phyloP scores from a whole-genome alignment of 441 rosid species.

The Syzygium syzygioides region DNA sequence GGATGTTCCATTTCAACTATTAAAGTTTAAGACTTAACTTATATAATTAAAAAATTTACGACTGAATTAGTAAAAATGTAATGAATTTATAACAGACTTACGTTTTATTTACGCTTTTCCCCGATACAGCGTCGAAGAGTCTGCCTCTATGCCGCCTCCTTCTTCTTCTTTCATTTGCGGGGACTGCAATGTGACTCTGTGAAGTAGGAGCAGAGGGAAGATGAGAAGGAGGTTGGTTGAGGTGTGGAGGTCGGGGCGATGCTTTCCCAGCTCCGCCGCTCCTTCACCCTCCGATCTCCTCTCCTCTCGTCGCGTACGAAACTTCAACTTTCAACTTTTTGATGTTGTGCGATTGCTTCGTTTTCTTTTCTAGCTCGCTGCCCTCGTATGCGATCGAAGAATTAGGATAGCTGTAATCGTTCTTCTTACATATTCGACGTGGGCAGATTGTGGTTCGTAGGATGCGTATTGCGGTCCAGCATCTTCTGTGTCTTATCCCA shows the following conservation, averaged over 20 bases:
- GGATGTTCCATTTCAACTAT: no score
- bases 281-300: neutral
- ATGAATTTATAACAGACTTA: no score
- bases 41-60: no score
- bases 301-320: neutral
- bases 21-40: no score
- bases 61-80: no score
- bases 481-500: neutral
- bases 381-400: neutral
- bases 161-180: neutral
- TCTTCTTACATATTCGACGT: neutral
- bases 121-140: neutral
- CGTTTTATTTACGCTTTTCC: no score
- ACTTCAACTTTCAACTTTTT: neutral
- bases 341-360: neutral
- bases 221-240: neutral
- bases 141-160: neutral
- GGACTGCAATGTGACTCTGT: neutral
- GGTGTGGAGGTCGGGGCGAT: neutral
- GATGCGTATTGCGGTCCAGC: neutral
- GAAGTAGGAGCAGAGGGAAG: neutral
- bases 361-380: neutral
- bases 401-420: neutral
- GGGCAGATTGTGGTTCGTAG: neutral
- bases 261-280: neutral